These are phyloP conservation scores for Dictyostelium citrinum DNA, from an alignment of 78 protist species.

Conservation along the genomic window DNA sequence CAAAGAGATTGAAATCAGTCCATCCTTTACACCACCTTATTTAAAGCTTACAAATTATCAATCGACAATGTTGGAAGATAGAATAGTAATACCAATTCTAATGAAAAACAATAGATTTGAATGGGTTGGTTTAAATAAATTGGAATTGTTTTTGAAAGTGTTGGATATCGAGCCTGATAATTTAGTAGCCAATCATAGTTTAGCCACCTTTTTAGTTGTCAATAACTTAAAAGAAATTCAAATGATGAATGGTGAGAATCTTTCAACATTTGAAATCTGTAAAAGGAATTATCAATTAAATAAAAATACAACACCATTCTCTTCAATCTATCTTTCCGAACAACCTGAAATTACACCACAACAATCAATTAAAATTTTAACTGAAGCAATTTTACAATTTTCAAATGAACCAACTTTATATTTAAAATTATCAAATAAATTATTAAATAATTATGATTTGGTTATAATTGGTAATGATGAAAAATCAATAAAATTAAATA, in stretches of 20 bases:
- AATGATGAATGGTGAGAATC: not conserved
- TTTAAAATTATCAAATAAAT: not conserved
- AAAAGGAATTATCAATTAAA: not conserved
- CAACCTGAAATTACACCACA: not conserved
- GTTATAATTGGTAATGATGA: not conserved
- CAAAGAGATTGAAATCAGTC: not conserved
- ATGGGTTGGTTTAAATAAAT: not conserved
- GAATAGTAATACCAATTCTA: not conserved
- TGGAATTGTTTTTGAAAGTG: not conserved
- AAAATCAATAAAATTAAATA: not conserved
- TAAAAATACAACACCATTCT: not conserved
- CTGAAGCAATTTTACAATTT: not conserved
- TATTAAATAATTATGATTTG: not conserved
- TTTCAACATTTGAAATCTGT: not conserved
- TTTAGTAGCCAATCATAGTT: not conserved
- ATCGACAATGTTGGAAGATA: not conserved
- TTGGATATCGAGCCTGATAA: not conserved
- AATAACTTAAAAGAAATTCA: not conserved
- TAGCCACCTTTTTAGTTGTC: not conserved
- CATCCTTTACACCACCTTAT: not conserved
- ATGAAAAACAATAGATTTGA: not conserved
- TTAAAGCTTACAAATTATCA: not conserved
- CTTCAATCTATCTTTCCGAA: not conserved
- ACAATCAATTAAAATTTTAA: not conserved
- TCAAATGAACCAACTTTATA: not conserved